Conservation (phyloP, 306 rosid genomes). For the Rosa multiflora region DNA sequence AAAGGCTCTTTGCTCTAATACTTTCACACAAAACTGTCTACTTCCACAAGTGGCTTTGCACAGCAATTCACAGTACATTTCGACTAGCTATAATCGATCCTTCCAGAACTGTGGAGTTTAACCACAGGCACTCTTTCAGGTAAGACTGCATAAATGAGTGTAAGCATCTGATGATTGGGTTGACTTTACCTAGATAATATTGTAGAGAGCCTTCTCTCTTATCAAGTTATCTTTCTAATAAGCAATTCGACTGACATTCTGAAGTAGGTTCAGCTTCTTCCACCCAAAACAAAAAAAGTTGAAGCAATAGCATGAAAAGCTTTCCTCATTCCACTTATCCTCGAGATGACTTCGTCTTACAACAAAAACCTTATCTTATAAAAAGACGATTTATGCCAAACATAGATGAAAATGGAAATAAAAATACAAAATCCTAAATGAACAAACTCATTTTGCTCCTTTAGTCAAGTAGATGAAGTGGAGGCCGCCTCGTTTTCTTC, state of each 20-base stretch:
- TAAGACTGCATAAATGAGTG: not conserved
- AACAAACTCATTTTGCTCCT: slow-evolving; percentile 4
- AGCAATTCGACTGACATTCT: not conserved
- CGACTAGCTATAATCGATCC: no score
- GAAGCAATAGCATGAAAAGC: not conserved
- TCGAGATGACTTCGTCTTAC: not conserved
- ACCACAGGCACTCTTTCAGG: no score
- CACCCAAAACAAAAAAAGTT: not conserved
- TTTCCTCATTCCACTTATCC: slow-evolving; percentile 2
- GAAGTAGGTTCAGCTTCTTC: not conserved
- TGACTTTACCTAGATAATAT: no score
- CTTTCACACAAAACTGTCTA: no score
- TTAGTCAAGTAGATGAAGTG: slow-evolving; percentile 27
- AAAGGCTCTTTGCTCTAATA: no score
- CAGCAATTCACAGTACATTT: no score
- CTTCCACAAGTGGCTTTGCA: no score
- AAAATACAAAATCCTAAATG: slow-evolving; percentile 10
- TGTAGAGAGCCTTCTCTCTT: no score
- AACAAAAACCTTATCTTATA: not conserved
- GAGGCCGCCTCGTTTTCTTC: slow-evolving; percentile 38
- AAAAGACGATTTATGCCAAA: slow-evolving; percentile 1
- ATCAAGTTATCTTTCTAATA: not conserved
- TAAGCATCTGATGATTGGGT: not conserved
- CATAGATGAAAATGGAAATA: not conserved
- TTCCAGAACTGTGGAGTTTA: not conserved